Evolutionary conservation across 176 grass and related monocot species (phyloP), one percentile per base, ranked within the genome.

Genomic region (Eleusine indica): DNA sequence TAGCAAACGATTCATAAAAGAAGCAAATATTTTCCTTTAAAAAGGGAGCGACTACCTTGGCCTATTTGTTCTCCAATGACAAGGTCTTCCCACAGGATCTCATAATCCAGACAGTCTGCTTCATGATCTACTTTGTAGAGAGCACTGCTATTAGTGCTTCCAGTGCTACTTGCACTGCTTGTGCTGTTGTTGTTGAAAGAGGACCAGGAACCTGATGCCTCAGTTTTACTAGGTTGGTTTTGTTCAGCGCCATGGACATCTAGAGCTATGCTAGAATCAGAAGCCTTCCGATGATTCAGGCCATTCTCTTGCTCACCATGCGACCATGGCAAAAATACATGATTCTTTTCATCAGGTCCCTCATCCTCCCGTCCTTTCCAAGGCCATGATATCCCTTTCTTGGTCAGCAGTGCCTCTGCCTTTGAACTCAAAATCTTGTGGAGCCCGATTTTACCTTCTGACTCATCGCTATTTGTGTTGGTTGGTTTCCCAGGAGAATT

Each of bases 21-120:
- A 15, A 84, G 80, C 2, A 30, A 64, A 14, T 61, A 61, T 14
- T 64, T 63, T 29, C 25, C 58, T 28, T 57, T 4, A 52, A 57
- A 22, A 6, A 74, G 19, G 83, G 81, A 83, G 66, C 70, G 32
- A 60, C 43, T 90, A 99, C 97, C 97, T 99, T 99, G 97, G 47
- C 97, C 97, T 76, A 96, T 89, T 77, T 99, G 93, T 86, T 96
- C 93, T 62, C 93, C 91, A 84, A 99, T 92, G 68, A 61, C 88
- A 54, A 99, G 93, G 86, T 99, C 97, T 87, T 96, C 97, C 97
- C 97, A 99, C 64, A 96, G 84, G 85, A 99, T 99, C 54, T 96
- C 97, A 86, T 96, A 99, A 86, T 99, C 97, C 71, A 99, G 89
- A 86, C 97, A 94, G 81, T 99, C 97, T 5, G 74, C 85, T 80